These are phyloP conservation scores for Baffinella frigidus DNA, from an alignment of 208 protist species.

Conservation along the genomic window DNA sequence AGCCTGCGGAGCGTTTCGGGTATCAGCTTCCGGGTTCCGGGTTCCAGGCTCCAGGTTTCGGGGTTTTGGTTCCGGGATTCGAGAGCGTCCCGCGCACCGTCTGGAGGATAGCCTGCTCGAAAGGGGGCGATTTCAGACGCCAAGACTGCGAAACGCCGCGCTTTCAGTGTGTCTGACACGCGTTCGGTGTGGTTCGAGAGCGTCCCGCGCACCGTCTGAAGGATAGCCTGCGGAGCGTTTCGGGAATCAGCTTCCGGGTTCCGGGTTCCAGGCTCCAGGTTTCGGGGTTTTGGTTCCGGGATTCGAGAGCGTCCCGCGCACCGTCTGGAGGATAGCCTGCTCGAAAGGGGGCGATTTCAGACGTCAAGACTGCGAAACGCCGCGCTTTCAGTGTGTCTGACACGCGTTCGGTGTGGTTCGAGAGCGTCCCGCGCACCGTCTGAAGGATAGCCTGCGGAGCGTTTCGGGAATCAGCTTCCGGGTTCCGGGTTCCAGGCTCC, in stretches of 20 bases:
- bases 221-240: slow-evolving; percentile 80
- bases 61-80: slow-evolving; percentile 85
- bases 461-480: slow-evolving; percentile 94
- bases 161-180: slow-evolving; percentile 87
- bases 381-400: slow-evolving; percentile 84
- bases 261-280: too few relatives aligned
- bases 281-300: slow-evolving; percentile 87
- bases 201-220: slow-evolving; percentile 75
- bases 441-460: slow-evolving; percentile 72
- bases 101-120: slow-evolving; percentile 88
- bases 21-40: too few relatives aligned
- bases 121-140: not conserved
- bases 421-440: slow-evolving; percentile 79
- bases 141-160: not conserved
- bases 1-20: slow-evolving; percentile 86
- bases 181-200: slow-evolving; percentile 81
- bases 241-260: slow-evolving; percentile 95
- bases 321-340: slow-evolving; percentile 84
- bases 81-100: slow-evolving; percentile 68
- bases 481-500: too few relatives aligned
- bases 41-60: too few relatives aligned
- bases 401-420: slow-evolving; percentile 81
- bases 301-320: slow-evolving; percentile 67
- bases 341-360: slow-evolving; percentile 70
- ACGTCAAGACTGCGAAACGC: not conserved